Evolutionary conservation across 768 basidiomycete genomes (phyloP).

Genomic region (Termitomyces sp.): DNA sequence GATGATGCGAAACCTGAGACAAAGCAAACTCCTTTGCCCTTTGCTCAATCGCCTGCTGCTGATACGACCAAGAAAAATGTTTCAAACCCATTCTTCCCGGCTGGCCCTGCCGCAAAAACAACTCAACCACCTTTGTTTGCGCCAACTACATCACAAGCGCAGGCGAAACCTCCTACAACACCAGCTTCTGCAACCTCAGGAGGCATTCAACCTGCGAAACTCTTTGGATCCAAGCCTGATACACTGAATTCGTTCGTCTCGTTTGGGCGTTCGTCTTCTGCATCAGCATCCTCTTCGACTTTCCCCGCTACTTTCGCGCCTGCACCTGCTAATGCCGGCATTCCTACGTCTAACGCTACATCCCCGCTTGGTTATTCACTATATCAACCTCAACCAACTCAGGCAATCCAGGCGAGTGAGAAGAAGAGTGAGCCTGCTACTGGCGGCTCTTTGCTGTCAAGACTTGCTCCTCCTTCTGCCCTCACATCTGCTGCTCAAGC

Average conservation of each 20-base stretch:
- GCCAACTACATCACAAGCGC: constrained; percentile 8
- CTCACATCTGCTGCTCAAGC: constrained; percentile 10
- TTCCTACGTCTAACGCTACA: constrained; percentile 7
- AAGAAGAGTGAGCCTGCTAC: constrained; percentile 8
- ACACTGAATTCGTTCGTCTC: constrained; percentile 3
- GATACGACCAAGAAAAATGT: constrained; percentile 8
- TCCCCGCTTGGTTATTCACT: constrained; percentile 12
- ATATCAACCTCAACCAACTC: constrained; percentile 6
- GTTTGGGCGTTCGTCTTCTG: constrained; percentile 6
- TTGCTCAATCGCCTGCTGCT: constrained; percentile 12
- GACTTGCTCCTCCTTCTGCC: constrained; percentile 11
- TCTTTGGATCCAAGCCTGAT: constrained; percentile 6
- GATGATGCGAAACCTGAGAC: constrained; percentile 17
- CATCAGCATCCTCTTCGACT: neutral
- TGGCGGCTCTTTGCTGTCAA: constrained; percentile 17
- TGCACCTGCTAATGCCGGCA: neutral
- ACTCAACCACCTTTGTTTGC: constrained; percentile 6
- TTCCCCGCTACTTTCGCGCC: neutral
- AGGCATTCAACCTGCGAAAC: constrained; percentile 7
- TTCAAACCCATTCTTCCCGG: constrained; percentile 2
- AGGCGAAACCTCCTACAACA: constrained; percentile 9
- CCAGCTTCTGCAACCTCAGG: constrained; percentile 1
- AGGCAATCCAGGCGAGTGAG: constrained; percentile 5
- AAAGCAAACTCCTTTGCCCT: constrained; percentile 16
- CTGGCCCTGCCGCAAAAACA: constrained; percentile 2